Conservation (phyloP, 2,329 filamentous ascomycete species). For the Fusarium phyllophilum region DNA sequence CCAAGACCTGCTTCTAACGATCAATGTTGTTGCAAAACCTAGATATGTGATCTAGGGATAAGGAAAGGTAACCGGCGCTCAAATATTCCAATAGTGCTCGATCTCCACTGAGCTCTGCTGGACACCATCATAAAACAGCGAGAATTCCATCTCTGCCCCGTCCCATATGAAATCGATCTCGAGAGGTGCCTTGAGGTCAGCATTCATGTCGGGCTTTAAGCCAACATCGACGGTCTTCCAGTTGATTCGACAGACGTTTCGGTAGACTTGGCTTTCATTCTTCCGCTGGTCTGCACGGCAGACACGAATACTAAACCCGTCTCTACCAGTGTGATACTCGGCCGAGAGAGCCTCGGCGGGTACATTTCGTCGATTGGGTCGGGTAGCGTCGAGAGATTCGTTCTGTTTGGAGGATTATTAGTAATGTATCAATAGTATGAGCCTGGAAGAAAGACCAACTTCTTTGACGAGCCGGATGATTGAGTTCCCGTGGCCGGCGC, state of each 20-base stretch:
- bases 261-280: too few relatives aligned
- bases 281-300: too few relatives aligned
- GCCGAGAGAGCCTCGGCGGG: not conserved
- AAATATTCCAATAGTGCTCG: not conserved
- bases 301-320: not conserved
- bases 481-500: accelerated
- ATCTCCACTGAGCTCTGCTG: not conserved
- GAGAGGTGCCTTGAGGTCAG: accelerated
- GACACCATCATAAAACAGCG: not conserved
- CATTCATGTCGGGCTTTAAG: accelerated
- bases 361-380: not conserved
- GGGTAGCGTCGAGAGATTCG: not conserved
- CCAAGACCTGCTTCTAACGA: not conserved
- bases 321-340: accelerated
- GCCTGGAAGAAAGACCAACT: not conserved
- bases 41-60: not conserved
- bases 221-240: not conserved
- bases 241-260: too few relatives aligned
- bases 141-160: not conserved
- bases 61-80: not conserved
- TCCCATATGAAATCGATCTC: not conserved
- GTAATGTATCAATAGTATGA: not conserved
- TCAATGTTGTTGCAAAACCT: not conserved
- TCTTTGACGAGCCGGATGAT: not conserved
- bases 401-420: not conserved